phyloP scores from a whole-genome alignment of 176 grass and related monocot genomes.

The Eremochloa ophiuroides region DNA sequence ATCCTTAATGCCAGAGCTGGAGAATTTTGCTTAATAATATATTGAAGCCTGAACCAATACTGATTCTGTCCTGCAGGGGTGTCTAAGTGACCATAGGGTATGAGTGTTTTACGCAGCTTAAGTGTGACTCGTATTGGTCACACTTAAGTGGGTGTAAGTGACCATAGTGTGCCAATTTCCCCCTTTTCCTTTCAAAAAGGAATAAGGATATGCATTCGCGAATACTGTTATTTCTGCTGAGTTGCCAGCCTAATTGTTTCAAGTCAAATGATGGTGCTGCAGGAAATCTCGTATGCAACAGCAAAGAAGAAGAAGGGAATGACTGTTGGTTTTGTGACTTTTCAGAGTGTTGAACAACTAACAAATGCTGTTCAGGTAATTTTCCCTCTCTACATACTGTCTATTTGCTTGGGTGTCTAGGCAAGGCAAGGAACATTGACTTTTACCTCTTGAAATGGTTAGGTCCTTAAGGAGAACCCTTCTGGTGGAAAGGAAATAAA shows the following conservation, averaged over 20 bases:
- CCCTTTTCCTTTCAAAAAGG: neutral
- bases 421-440: neutral
- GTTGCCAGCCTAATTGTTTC: neutral
- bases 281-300: slow-evolving; percentile 64
- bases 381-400: neutral
- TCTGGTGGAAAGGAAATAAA: slow-evolving; percentile 80
- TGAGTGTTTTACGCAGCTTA: neutral
- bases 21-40: neutral
- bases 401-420: neutral
- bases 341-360: slow-evolving; percentile 61
- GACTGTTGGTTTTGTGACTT: slow-evolving; percentile 86
- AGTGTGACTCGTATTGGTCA: neutral
- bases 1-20: neutral
- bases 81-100: neutral
- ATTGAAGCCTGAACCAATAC: neutral
- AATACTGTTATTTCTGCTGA: neutral
- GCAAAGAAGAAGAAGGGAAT: slow-evolving; percentile 95
- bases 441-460: neutral
- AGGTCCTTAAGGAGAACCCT: slow-evolving; percentile 63
- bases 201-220: neutral
- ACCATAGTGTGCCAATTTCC: too few relatives aligned
- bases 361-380: slow-evolving; percentile 71
- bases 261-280: slow-evolving; percentile 13
- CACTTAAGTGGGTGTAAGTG: too few relatives aligned
- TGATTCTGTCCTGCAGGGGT: neutral